Evolutionary conservation across 257 asterid species (phyloP).

Genomic region (Solanum chmielewskii): DNA sequence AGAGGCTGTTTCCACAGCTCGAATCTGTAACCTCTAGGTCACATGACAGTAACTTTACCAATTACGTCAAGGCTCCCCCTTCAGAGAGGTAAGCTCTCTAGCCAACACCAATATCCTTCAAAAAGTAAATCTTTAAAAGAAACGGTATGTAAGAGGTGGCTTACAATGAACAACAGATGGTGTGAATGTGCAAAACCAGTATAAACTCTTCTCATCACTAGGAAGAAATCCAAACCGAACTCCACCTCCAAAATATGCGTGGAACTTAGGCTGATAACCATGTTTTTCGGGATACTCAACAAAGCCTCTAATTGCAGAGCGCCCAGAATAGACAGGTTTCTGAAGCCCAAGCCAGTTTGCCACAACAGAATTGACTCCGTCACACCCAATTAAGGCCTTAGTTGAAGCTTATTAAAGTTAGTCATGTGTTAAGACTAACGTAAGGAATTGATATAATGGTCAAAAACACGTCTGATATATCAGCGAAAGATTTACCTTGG

Average conservation of each 20-base stretch:
- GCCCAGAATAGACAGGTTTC: conserved; percentile 29
- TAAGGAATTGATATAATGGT: background rate
- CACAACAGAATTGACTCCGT: conserved; percentile 70
- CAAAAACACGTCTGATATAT: too few relatives aligned
- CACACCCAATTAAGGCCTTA: conserved; percentile 78
- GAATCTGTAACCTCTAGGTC: accelerated
- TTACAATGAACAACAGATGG: conserved; percentile 37
- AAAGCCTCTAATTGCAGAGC: conserved; percentile 68
- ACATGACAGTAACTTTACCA: background rate
- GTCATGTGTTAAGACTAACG: background rate
- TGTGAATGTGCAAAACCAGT: conserved; percentile 66
- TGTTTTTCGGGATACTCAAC: conserved; percentile 50
- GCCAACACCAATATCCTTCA: background rate
- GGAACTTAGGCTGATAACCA: conserved; percentile 37
- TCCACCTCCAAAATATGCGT: conserved; percentile 51
- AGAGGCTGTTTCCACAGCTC: background rate
- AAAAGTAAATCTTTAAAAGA: background rate
- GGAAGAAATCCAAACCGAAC: conserved; percentile 53
- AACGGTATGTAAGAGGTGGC: background rate
- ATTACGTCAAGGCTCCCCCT: background rate
- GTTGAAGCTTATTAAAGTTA: background rate
- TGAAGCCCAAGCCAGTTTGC: conserved; percentile 65
- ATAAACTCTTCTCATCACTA: conserved; percentile 44
- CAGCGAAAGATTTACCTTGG: conserved; percentile 30
- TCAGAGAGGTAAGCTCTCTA: background rate